These are phyloP conservation scores for Trichosporon coremiiforme DNA, from an alignment of 1,284 basidiomycete species.

Conservation along the genomic window DNA sequence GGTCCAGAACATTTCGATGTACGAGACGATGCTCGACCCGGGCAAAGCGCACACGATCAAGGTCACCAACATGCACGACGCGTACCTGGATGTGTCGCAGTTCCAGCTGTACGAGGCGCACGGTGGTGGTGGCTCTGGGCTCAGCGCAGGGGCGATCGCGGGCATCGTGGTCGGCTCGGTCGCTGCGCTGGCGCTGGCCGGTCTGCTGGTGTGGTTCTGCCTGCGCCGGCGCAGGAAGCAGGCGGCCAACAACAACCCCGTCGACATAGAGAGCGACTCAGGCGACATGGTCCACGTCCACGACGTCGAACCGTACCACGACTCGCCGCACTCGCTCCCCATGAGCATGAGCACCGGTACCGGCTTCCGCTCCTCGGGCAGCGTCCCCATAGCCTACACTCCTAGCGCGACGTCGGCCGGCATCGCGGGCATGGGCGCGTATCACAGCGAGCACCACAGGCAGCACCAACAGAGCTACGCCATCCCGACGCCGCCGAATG, in stretches of 20 bases:
- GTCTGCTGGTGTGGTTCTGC: background rate
- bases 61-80: background rate
- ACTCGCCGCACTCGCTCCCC: background rate
- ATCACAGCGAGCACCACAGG: no score
- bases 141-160: background rate
- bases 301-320: background rate
- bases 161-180: slow-evolving; percentile 1
- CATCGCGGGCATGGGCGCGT: background rate
- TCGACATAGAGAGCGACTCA: background rate
- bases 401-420: slow-evolving; percentile 1
- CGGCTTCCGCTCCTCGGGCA: background rate
- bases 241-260: background rate
- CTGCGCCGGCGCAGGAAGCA: background rate
- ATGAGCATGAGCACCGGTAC: background rate
- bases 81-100: slow-evolving; percentile 7
- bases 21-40: background rate
- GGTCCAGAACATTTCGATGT: slow-evolving; percentile 4
- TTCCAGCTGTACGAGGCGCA: slow-evolving; percentile 2
- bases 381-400: background rate
- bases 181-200: background rate
- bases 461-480: background rate
- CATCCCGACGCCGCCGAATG: background rate
- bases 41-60: background rate
- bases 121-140: background rate
- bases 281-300: background rate